phyloP scores from a whole-genome alignment of 257 asterid species.

The Ligustrum vulgare region DNA sequence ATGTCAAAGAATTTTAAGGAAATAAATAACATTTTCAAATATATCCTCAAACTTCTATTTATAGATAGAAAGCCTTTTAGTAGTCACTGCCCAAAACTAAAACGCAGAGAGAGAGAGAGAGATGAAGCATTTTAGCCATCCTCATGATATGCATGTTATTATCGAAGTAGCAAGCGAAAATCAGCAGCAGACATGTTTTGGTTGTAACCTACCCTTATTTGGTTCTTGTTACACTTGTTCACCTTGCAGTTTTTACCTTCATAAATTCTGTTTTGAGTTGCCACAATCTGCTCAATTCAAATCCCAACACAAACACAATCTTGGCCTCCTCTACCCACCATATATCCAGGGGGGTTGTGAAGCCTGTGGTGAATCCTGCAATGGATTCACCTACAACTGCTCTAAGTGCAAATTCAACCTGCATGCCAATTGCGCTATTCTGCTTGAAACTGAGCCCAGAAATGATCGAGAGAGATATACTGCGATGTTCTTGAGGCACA shows the following conservation, averaged over 20 bases:
- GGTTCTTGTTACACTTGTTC: slow-evolving; percentile 18
- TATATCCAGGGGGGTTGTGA: slow-evolving; percentile 1
- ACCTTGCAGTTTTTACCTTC: slow-evolving; percentile 24
- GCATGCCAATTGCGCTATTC: slow-evolving; percentile 19
- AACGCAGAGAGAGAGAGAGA: background rate
- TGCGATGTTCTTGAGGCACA: background rate
- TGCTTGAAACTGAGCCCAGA: background rate
- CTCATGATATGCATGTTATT: slow-evolving; percentile 7
- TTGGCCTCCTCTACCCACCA: slow-evolving; percentile 27
- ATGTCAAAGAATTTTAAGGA: background rate
- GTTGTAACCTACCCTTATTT: slow-evolving; percentile 20
- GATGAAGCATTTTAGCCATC: slow-evolving; percentile 26
- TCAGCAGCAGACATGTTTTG: background rate
- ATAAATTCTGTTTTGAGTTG: slow-evolving; percentile 28
- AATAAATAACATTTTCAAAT: background rate
- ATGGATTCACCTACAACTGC: slow-evolving; percentile 24
- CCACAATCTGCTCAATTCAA: slow-evolving; percentile 14
- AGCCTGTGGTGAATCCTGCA: slow-evolving; percentile 11
- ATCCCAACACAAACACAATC: slow-evolving; percentile 29
- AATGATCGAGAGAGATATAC: slow-evolving; percentile 20
- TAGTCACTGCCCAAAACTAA: background rate
- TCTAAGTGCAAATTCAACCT: slow-evolving; percentile 23
- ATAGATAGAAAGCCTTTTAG: background rate
- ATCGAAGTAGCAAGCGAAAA: slow-evolving; percentile 3
- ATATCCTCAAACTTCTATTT: slow-evolving; percentile 1